Conservation (phyloP, 257 asterid genomes). For the Plantago elongata region DNA sequence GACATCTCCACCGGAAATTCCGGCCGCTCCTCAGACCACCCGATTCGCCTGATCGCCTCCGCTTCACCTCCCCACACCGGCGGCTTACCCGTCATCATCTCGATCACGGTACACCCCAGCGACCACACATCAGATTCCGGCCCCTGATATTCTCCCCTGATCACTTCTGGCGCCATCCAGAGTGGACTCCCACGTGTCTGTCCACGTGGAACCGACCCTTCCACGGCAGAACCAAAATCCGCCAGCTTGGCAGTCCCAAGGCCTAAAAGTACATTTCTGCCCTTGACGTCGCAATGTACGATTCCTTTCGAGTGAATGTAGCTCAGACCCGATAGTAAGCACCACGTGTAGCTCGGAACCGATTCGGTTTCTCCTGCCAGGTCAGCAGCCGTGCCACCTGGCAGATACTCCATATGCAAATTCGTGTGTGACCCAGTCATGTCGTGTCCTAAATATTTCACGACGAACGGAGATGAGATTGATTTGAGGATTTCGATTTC, state of each 20-base stretch:
- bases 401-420: conserved; percentile 50
- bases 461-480: conserved; percentile 50
- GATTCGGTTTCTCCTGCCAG: conserved; percentile 28
- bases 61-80: conserved; percentile 45
- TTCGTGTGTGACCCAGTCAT: conserved; percentile 27
- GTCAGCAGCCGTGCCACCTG: conserved; percentile 48
- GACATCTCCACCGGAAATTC: conserved; percentile 36
- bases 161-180: conserved; percentile 80
- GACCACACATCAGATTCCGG: conserved; percentile 74
- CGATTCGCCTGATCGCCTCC: conserved; percentile 31
- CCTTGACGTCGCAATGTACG: conserved; percentile 60
- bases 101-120: conserved; percentile 58
- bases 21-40: conserved; percentile 50
- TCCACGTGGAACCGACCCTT: background rate
- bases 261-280: conserved; percentile 48
- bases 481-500: conserved; percentile 42
- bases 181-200: conserved; percentile 51
- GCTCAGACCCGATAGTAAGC: conserved; percentile 44
- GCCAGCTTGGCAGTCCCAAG: conserved; percentile 43
- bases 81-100: conserved; percentile 57
- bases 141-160: conserved; percentile 53
- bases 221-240: conserved; percentile 57
- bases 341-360: conserved; percentile 36
- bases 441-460: conserved; percentile 51
- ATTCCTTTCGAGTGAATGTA: conserved; percentile 51